phyloP scores from a whole-genome alignment of 1,284 basidiomycete species.

The Cryptococcus sp. region DNA sequence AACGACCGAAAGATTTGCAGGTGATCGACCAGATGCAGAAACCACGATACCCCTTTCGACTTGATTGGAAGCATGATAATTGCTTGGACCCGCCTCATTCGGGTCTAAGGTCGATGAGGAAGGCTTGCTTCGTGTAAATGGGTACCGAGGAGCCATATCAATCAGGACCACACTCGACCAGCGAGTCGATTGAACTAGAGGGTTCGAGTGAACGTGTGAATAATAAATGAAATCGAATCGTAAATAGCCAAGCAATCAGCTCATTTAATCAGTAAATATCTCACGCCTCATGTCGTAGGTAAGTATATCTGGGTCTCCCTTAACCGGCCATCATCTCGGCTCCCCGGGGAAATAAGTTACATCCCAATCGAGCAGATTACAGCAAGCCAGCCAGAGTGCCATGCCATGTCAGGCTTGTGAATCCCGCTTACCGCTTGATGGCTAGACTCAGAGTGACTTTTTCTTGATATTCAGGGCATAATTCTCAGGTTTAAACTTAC shows the following conservation, averaged over 20 bases:
- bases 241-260: not conserved
- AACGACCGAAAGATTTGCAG: conserved; percentile 15
- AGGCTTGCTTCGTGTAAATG: conserved; percentile 21
- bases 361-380: not conserved
- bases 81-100: conserved; percentile 1
- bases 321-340: conserved; percentile 2
- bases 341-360: conserved; percentile 2
- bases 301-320: too few relatives aligned
- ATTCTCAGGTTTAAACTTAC: not conserved
- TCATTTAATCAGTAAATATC: not conserved
- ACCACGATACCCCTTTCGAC: conserved; percentile 14
- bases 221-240: not conserved
- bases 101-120: conserved; percentile 10
- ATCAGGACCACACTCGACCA: too few relatives aligned
- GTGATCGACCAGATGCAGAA: conserved; percentile 23
- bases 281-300: too few relatives aligned
- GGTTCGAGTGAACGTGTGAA: too few relatives aligned
- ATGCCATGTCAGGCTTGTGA: not conserved
- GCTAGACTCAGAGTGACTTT: conserved; percentile 16
- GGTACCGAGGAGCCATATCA: conserved; percentile 22
- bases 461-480: too few relatives aligned
- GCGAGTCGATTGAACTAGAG: too few relatives aligned
- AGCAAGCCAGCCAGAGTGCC: not conserved
- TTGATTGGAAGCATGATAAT: conserved; percentile 6
- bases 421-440: not conserved